phyloP scores from a whole-genome alignment of 352 stramenopile species.

The Pythium aristosporum region DNA sequence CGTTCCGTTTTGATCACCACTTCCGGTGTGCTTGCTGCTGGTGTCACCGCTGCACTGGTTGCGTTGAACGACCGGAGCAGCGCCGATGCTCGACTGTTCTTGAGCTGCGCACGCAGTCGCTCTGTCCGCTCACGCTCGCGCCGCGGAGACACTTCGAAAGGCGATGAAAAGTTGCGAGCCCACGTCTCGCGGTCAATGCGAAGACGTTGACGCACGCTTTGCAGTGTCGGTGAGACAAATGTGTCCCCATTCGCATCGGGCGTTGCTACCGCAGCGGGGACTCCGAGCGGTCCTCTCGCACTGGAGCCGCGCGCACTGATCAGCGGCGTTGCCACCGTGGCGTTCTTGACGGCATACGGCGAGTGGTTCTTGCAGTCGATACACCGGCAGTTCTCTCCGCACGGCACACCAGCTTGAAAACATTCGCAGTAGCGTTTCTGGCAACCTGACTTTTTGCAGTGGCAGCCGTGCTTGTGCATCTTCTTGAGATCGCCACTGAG shows the following conservation, averaged over 20 bases:
- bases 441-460: conserved; percentile 96
- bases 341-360: conserved; percentile 35
- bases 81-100: conserved; percentile 28
- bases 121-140: conserved; percentile 52
- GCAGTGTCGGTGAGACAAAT: conserved; percentile 64
- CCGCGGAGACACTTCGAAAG: conserved; percentile 55
- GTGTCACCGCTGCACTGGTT: not conserved
- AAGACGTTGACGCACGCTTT: conserved; percentile 52
- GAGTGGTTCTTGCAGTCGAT: conserved; percentile 87
- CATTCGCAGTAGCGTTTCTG: conserved; percentile 99
- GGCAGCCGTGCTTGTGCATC: conserved; percentile 94
- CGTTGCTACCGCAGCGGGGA: not conserved
- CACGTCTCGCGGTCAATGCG: conserved; percentile 69
- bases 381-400: conserved; percentile 88
- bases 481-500: conserved; percentile 41
- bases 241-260: conserved; percentile 17
- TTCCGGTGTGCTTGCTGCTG: not conserved
- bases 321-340: conserved; percentile 15
- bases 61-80: conserved; percentile 25
- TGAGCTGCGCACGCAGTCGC: conserved; percentile 47
- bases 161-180: conserved; percentile 67
- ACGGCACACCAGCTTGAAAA: conserved; percentile 89
- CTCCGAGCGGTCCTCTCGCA: conserved; percentile 16
- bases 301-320: conserved; percentile 26
- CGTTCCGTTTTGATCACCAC: conserved; percentile 24